phyloP scores from a whole-genome alignment of 306 rosid species.

The Luffa acutangula region DNA sequence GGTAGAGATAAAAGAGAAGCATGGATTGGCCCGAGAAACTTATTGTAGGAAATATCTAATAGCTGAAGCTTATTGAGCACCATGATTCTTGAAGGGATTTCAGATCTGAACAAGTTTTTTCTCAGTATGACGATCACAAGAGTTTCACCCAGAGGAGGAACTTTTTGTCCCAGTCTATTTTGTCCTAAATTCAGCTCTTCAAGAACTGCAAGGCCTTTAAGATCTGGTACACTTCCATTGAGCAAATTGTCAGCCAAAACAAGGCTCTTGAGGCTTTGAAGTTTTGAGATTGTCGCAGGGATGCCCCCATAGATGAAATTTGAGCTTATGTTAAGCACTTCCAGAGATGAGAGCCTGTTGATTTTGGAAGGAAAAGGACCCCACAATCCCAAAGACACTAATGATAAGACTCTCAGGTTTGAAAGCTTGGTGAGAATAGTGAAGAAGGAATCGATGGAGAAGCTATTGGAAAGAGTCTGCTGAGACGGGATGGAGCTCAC shows the following conservation, averaged over 20 bases:
- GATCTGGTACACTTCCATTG: conserved; percentile 66
- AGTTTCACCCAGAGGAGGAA: conserved; percentile 38
- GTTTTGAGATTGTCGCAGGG: conserved; percentile 33
- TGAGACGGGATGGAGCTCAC: conserved; percentile 4
- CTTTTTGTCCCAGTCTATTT: conserved; percentile 53
- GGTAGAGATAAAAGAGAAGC: conserved; percentile 61
- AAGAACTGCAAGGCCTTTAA: conserved; percentile 29
- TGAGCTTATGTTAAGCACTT: conserved; percentile 54
- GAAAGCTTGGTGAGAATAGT: conserved; percentile 63
- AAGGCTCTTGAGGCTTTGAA: conserved; percentile 40
- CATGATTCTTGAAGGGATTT: conserved; percentile 28
- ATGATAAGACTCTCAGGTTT: conserved; percentile 39
- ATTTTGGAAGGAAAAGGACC: conserved; percentile 73
- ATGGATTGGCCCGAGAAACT: conserved; percentile 50
- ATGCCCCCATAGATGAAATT: conserved; percentile 56
- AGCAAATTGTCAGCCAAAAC: conserved; percentile 54
- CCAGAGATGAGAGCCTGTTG: conserved; percentile 40
- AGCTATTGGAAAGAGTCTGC: conserved; percentile 44
- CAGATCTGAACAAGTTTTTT: conserved; percentile 58
- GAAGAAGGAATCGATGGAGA: conserved; percentile 61
- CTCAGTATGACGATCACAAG: conserved; percentile 37
- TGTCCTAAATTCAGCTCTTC: conserved; percentile 45
- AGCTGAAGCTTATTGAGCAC: conserved; percentile 35
- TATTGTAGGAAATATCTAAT: conserved; percentile 59
- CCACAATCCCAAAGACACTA: conserved; percentile 75